Percentiles rank a stretch among this genome's conserved stretches.
Evolutionary conservation across 2,329 filamentous ascomycete species (phyloP).

Genomic region (Trichoderma sp.): DNA sequence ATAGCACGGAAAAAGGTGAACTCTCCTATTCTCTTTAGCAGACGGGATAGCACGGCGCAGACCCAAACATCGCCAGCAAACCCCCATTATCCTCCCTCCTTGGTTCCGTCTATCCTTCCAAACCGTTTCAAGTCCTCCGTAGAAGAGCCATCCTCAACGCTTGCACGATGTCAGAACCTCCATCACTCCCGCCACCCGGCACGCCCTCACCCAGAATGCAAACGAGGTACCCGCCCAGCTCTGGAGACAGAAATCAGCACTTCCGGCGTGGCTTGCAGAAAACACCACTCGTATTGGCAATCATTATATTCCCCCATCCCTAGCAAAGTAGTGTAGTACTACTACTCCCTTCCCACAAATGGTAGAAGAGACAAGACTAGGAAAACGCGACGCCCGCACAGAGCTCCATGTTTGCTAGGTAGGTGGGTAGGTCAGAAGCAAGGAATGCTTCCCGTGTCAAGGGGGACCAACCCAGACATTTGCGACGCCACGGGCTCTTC

Average conservation of each 20-base stretch:
- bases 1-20: too few species aligned
- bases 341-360: not conserved
- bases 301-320: not conserved
- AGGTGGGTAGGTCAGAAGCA: not conserved
- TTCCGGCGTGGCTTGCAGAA: not conserved
- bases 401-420: conserved; percentile 5
- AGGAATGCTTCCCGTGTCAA: conserved; percentile 29
- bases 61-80: too few species aligned
- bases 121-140: too few species aligned
- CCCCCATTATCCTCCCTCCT: not conserved
- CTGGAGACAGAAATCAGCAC: not conserved
- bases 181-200: not conserved
- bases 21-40: too few species aligned
- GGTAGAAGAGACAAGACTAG: too few species aligned
- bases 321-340: not conserved
- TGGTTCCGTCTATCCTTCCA: not conserved
- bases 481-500: conserved; percentile 11
- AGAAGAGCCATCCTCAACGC: not conserved
- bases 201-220: conserved; percentile 23
- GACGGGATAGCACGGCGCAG: too few species aligned
- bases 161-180: not conserved
- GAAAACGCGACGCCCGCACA: not conserved
- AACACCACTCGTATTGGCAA: not conserved
- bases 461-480: conserved; percentile 26
- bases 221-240: conserved; percentile 1